Base-by-base conservation (phyloP, 2,329 filamentous ascomycete species). In the Xylaria sp. region DNA sequence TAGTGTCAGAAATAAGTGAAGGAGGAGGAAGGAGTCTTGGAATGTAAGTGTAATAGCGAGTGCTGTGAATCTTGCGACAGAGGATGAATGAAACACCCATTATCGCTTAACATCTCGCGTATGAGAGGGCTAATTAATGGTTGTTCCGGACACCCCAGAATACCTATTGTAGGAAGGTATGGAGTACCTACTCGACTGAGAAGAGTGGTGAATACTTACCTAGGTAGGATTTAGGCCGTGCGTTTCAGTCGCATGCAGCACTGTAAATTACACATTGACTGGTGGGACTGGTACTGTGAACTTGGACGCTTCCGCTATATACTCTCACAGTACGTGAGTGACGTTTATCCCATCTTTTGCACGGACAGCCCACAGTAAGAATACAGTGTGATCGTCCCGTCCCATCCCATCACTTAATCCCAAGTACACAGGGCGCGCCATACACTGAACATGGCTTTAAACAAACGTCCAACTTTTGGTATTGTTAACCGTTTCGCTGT, bases 71-170 rank as follows among this genome's bases (percentile, higher is more conserved):
- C 52, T 37, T 15, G 28, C 15, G 28, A 55, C 31, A 18, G 52
- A 55, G 15, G 28, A 34, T 37, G 52, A 55, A 37, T 55, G 52
- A 55, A 55, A 55, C 52, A 55, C 28, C 12, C 2, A 44, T 10
- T 41, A 18, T 5, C 18, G 15, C 18, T 46, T 18, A n/a, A 44
- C 39, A 44, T 44, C 18, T n/a, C 41, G 18, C 20, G 13, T 50
- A 8, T 10, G 10, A 50, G 46, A 50, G 46, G 56, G 25, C 46
- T 61, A 52, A 34, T 62, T 63, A 28, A 66, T 41, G 50, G 58
- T 58, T 54, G 55, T 54, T 54, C 44, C 13, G 63, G 52, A 50
- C 46, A 64, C 46, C 31, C 34, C 60, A 20, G 48, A 55, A 55
- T n/a, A n/a, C n/a, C n/a, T n/a, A n/a, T 41, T 41, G 6, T 50